Evolutionary conservation across 768 basidiomycete species (phyloP), one percentile per base, ranked within the genome.

Genomic region (Podaxis sp.): DNA sequence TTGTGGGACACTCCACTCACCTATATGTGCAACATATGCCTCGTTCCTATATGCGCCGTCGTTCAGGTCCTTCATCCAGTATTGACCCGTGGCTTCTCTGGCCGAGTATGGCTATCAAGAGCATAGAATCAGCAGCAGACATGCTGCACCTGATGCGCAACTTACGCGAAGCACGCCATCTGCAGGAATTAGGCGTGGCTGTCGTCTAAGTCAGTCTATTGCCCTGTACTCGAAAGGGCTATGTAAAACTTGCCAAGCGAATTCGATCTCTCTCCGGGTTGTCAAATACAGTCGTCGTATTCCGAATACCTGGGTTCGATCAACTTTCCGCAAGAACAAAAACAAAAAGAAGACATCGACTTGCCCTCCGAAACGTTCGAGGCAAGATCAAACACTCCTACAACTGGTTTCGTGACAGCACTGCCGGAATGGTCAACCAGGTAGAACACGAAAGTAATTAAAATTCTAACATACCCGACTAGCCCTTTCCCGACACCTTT

Each of bases 261-360:
- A 91, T 85, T 20, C 96, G 88, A 69, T 98, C 96, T 60, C 95
- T 83, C 37, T 90, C 90, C 12, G 91, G 90, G 65, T 87, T 91
- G 72, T 99, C 97, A 65, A 99, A 99, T 2, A 99, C 96, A 2
- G 95, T 99, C 0, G 97, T 99, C 0, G 97, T 99, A 70, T 99
- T 99, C 50, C 97, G 88, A 66, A 99, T 96, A 28, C 96, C 93
- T 95, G 33, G 2, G 44, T 13, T 51, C 49, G 11, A 52, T 52
- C 13, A 49, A 33, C 17, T 53, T 17, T 55, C 10, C 13, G 10
- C n/a, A 20, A 49, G 20, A 20, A 4, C n/a, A 1, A 51, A 36
- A 11, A 13, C 54, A 37, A 30, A 60, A 55, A 57, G 0, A 6
- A 40, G n/a, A n/a, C 46, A 37, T 44, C 24, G 37, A 50, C 67